These are phyloP conservation scores for Arabidopsis arenosa DNA, from an alignment of 345 rosid species.

Conservation along the genomic window DNA sequence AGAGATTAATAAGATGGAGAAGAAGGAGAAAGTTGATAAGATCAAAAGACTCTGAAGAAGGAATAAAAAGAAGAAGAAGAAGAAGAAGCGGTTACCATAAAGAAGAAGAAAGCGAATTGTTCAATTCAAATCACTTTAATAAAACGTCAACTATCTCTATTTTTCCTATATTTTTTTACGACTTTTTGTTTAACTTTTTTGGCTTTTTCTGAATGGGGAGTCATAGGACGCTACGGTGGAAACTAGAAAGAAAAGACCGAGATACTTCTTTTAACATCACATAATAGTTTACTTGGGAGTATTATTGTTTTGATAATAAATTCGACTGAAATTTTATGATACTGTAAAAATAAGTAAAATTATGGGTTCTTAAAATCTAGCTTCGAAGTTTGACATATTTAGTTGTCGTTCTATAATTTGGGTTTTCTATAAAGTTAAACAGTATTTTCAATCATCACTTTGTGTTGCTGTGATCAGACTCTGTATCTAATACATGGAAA, in stretches of 20 bases:
- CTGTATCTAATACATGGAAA: not conserved
- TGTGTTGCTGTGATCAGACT: not conserved
- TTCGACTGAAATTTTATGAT: too few relatives aligned
- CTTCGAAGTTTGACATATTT: not conserved
- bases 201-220: not conserved
- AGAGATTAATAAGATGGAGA: constrained; percentile 1
- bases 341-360: not conserved
- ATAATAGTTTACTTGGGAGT: too few relatives aligned
- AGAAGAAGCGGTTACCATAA: constrained; percentile 19
- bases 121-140: not conserved
- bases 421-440: not conserved
- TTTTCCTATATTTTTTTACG: not conserved
- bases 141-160: constrained; percentile 18
- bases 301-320: too few relatives aligned
- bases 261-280: not conserved
- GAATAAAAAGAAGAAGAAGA: constrained; percentile 7
- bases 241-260: not conserved
- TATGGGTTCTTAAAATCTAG: not conserved
- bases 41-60: not conserved
- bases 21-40: constrained; percentile 11
- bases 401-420: not conserved
- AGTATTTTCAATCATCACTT: not conserved
- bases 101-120: constrained; percentile 15
- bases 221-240: not conserved
- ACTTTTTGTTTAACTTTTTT: not conserved